Percentiles rank a stretch among this genome's conserved stretches.
phyloP scores from a whole-genome alignment of 2,329 filamentous ascomycete species.

The Calonectria hongkongensis region DNA sequence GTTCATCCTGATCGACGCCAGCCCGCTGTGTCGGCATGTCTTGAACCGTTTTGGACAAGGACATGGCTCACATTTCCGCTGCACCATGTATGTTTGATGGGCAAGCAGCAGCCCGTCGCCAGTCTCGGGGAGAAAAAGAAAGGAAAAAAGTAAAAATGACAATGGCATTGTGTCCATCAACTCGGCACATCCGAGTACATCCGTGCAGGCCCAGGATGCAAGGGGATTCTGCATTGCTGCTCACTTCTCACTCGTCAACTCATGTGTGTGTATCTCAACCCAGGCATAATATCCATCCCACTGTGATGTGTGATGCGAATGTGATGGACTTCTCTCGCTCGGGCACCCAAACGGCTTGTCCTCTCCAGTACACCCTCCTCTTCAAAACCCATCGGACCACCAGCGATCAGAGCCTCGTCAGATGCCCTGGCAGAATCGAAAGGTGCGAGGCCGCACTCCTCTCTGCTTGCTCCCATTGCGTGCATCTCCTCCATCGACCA shows the following conservation, averaged over 20 bases:
- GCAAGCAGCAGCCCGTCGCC: slow-evolving; percentile 8
- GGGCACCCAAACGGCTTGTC: slow-evolving; percentile 29
- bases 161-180: slow-evolving; percentile 13
- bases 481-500: slow-evolving; percentile 30
- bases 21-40: slow-evolving; percentile 37
- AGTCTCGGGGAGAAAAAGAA: slow-evolving; percentile 27
- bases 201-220: slow-evolving; percentile 16
- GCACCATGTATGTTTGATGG: slow-evolving; percentile 36
- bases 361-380: slow-evolving; percentile 25
- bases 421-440: slow-evolving; percentile 53
- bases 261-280: slow-evolving; percentile 39
- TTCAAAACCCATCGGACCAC: slow-evolving; percentile 49
- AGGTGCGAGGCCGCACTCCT: slow-evolving; percentile 48
- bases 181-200: slow-evolving; percentile 13
- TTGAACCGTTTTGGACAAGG: slow-evolving; percentile 38
- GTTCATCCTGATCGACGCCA: slow-evolving; percentile 41
- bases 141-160: slow-evolving; percentile 29
- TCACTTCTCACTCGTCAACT: slow-evolving; percentile 15
- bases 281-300: background rate
- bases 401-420: slow-evolving; percentile 50
- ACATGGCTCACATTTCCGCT: slow-evolving; percentile 31
- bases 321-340: slow-evolving; percentile 42
- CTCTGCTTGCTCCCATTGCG: slow-evolving; percentile 32
- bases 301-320: slow-evolving; percentile 51
- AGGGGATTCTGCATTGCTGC: slow-evolving; percentile 3